Base-by-base conservation (phyloP, 2,329 filamentous ascomycete species). In the Trichoderma oligosporum region DNA sequence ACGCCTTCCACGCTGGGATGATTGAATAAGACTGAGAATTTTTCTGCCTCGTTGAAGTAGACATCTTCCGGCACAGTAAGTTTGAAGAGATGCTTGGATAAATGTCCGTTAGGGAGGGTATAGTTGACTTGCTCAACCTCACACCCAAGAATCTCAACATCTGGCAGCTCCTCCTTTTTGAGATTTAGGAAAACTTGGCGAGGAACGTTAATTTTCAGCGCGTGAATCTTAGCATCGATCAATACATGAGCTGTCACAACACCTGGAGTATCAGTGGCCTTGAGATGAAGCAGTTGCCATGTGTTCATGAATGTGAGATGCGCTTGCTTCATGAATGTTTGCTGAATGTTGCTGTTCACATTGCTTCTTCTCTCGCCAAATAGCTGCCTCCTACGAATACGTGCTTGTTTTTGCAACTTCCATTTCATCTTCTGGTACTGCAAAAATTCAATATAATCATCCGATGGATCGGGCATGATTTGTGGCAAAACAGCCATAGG, bases 341-440 rank as follows among this genome's bases (percentile, higher is more conserved):
- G 80, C 64, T 85, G 82, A 63, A 87, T 82, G 60, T 84, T 83
- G 67, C 73, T 82, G 36, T 63, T 69, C 7, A 66, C 62, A 38
- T 68, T 64, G 9, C 78, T 77, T 59, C 86, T 82, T 57, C 88
- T 86, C 66, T 99, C 93, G 59, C 94, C 94, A 66, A 99, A 99
- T 1, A 99, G 78, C 70, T 99, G 94, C 47, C 93, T 84, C 62
- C 95, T 82, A 41, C 93, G 86, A 60, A 87, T 81, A 20, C 94
- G 85, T 31, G 93, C 91, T 70, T 96, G 88, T 68, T 91, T 96
- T 70, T 99, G 94, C 35, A 97, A 87, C 76, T 93, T 97, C 94
- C 94, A 99, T 73, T 99, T 99, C 75, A 92, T 85, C 73, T 99
- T 99, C 70, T 99, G 94, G 67, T 97, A 97, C 67, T 88, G 82